A percentile compares a stretch with the other conserved stretches of the same genome.
These are phyloP conservation scores for Chaetothyriales sp. DNA, from an alignment of 2,329 filamentous ascomycete species.

Conservation along the genomic window DNA sequence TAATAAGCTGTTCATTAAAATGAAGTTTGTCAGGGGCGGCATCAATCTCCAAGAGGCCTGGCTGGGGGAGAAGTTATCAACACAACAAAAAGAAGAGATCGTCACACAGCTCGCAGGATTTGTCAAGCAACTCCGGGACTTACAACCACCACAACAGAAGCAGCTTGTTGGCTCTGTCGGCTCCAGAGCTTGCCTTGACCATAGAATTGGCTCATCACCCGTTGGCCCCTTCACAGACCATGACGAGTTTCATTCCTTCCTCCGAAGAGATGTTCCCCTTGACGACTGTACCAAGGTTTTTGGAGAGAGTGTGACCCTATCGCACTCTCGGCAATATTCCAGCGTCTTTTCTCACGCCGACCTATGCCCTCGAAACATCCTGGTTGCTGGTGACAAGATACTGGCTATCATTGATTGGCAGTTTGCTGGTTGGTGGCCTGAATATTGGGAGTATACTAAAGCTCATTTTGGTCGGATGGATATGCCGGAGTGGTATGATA, in stretches of 20 bases:
- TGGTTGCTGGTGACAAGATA: constrained; percentile 12
- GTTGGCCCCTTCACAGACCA: neutral
- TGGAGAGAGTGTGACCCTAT: neutral
- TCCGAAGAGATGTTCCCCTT: neutral
- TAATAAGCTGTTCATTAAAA: neutral
- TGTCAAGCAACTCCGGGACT: neutral
- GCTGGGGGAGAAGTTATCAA: neutral
- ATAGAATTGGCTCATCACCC: neutral
- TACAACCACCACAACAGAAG: neutral
- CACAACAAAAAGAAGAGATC: neutral
- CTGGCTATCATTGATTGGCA: constrained; percentile 17
- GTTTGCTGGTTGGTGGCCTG: constrained; percentile 16
- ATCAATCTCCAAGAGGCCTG: neutral
- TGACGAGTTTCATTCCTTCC: neutral
- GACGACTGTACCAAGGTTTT: neutral
- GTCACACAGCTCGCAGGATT: neutral
- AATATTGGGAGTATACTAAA: constrained; percentile 21
- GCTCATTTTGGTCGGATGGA: too few relatives aligned
- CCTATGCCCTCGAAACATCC: constrained; percentile 14
- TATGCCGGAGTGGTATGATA: too few relatives aligned
- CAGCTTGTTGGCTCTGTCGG: neutral
- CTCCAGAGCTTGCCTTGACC: neutral
- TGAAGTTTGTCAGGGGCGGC: neutral
- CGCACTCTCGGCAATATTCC: constrained; percentile 3
- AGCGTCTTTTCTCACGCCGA: constrained; percentile 17